These are phyloP conservation scores for Pyrus betulifolia DNA, from an alignment of 306 rosid genomes.

Conservation along the genomic window DNA sequence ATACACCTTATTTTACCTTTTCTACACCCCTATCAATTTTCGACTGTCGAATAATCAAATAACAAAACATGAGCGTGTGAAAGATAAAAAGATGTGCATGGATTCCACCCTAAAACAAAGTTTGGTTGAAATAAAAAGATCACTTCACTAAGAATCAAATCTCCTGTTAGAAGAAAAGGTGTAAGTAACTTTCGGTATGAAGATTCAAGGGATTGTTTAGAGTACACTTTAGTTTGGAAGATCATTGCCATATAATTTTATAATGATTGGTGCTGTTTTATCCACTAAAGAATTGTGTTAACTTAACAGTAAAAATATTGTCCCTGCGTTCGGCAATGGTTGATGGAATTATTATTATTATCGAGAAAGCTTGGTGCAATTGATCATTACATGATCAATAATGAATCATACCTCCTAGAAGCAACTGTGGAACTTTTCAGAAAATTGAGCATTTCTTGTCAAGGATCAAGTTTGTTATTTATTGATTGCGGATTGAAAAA, in stretches of 20 bases:
- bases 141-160: neutral
- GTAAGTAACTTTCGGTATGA: neutral
- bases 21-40: fast-evolving
- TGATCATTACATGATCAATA: neutral
- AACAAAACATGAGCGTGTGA: too few species aligned
- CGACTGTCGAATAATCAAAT: fast-evolving
- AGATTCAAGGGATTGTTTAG: neutral
- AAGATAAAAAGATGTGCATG: too few species aligned
- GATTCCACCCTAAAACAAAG: neutral
- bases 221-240: neutral
- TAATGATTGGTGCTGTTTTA: neutral
- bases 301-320: neutral
- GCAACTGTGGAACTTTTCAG: neutral
- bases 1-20: too few species aligned
- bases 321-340: neutral
- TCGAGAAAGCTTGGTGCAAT: neutral
- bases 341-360: neutral
- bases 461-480: neutral
- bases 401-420: neutral
- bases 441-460: neutral
- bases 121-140: neutral
- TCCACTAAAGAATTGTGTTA: neutral
- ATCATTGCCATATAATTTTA: neutral
- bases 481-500: neutral
- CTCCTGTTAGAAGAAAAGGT: neutral